Conservation (phyloP, 306 rosid genomes). For the Hylodesmum podocarpum region DNA sequence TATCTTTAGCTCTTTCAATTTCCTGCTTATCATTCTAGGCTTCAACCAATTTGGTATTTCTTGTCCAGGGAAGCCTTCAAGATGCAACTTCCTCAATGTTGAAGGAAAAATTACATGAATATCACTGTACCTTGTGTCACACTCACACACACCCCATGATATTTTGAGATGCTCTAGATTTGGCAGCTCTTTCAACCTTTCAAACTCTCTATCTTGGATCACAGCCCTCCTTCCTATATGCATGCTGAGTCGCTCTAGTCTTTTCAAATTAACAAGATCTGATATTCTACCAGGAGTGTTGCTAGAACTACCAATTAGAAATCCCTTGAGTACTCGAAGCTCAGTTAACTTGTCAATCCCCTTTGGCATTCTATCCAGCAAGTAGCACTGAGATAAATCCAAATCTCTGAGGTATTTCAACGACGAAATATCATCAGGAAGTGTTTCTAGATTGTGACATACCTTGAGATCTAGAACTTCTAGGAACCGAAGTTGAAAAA, state of each 20-base stretch:
- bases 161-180: no score
- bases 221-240: conserved; percentile 10
- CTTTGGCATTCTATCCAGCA: conserved; percentile 42
- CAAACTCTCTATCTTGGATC: no score
- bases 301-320: conserved; percentile 12
- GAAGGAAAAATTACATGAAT: no score
- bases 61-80: no score
- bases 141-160: no score
- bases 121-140: no score
- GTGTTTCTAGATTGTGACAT: conserved; percentile 26
- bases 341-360: conserved; percentile 30
- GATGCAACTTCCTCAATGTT: no score
- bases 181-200: no score
- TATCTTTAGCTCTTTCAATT: no score
- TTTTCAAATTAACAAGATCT: background rate
- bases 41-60: no score
- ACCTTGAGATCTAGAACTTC: conserved; percentile 27
- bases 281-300: background rate
- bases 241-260: conserved; percentile 24
- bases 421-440: conserved; percentile 25
- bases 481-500: background rate
- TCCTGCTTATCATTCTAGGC: no score
- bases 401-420: conserved; percentile 39
- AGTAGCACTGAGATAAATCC: conserved; percentile 40
- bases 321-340: conserved; percentile 44